A percentile compares a stretch with the other conserved stretches of the same genome.
Conservation (phyloP, 208 protist species). For the Acanthamoeba sp. region DNA sequence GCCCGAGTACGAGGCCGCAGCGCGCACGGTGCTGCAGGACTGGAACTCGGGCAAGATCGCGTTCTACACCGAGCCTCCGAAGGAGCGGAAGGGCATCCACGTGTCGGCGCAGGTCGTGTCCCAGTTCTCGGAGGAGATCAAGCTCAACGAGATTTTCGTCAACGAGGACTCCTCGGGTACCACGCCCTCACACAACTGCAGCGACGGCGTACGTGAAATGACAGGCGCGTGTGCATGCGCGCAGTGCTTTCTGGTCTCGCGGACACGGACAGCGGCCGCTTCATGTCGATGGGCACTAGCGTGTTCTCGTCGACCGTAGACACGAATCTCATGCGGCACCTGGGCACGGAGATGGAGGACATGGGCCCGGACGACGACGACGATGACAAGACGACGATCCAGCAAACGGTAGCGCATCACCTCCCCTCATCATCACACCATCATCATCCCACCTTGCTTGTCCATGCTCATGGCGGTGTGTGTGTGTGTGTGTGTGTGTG, state of each 20-base stretch:
- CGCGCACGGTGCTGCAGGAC: constrained; percentile 94
- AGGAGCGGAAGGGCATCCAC: constrained; percentile 75
- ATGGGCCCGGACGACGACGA: neutral
- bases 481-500: no score
- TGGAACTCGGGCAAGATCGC: constrained; percentile 96
- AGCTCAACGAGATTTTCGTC: constrained; percentile 9
- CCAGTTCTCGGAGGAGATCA: constrained; percentile 13
- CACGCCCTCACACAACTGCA: neutral
- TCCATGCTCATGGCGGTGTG: no score
- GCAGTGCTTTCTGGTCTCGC: neutral
- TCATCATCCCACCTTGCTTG: no score
- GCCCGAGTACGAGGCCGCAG: constrained; percentile 94
- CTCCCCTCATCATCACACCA: neutral
- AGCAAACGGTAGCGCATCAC: neutral
- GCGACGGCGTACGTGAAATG: no score
- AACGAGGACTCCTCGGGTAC: constrained; percentile 13
- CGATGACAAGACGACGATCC: neutral
- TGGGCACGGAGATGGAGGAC: constrained; percentile 11
- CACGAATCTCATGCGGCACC: constrained; percentile 15
- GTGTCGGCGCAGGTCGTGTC: constrained; percentile 70
- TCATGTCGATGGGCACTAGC: constrained; percentile 44
- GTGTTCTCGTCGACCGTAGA: constrained; percentile 23
- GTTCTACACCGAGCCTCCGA: constrained; percentile 96
- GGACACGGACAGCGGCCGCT: neutral
- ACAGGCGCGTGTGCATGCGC: neutral